A percentile compares a stretch with the other conserved stretches of the same genome.
Evolutionary conservation across 1,139 yeast species (phyloP).

Genomic region (Pichia sp.): DNA sequence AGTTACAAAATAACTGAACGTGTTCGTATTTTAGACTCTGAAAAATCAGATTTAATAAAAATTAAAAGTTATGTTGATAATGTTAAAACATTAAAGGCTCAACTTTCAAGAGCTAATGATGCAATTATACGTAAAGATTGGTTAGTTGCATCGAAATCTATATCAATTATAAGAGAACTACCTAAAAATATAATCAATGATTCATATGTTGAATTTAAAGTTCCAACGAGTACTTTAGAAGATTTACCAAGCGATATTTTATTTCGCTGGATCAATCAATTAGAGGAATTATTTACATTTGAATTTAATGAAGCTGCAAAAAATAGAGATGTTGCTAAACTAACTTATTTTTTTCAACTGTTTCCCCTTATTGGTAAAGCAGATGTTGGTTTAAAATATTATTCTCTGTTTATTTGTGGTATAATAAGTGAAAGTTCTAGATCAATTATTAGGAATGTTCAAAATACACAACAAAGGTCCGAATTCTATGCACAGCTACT

Average conservation of each 20-base stretch:
- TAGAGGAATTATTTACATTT: slow-evolving; percentile 50
- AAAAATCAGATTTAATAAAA: slow-evolving; percentile 59
- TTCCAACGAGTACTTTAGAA: slow-evolving; percentile 90
- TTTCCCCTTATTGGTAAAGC: slow-evolving; percentile 82
- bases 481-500: slow-evolving; percentile 62
- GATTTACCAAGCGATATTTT: slow-evolving; percentile 63
- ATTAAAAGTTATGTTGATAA: slow-evolving; percentile 62
- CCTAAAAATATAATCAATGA: slow-evolving; percentile 53
- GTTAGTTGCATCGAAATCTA: slow-evolving; percentile 65
- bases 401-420: slow-evolving; percentile 79
- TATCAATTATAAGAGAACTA: slow-evolving; percentile 45
- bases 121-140: slow-evolving; percentile 66
- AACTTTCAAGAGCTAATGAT: slow-evolving; percentile 59
- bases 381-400: slow-evolving; percentile 67
- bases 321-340: slow-evolving; percentile 55
- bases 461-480: slow-evolving; percentile 29
- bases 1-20: slow-evolving; percentile 65
- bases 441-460: slow-evolving; percentile 41
- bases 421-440: slow-evolving; percentile 79
- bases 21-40: slow-evolving; percentile 65
- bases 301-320: slow-evolving; percentile 70
- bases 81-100: slow-evolving; percentile 57
- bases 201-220: slow-evolving; percentile 71
- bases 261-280: slow-evolving; percentile 49
- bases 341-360: slow-evolving; percentile 75